A percentile compares a stretch with the other conserved stretches of the same genome.
Conservation (phyloP, 2,329 filamentous ascomycete species). For the Chaetomiaceae sp. region DNA sequence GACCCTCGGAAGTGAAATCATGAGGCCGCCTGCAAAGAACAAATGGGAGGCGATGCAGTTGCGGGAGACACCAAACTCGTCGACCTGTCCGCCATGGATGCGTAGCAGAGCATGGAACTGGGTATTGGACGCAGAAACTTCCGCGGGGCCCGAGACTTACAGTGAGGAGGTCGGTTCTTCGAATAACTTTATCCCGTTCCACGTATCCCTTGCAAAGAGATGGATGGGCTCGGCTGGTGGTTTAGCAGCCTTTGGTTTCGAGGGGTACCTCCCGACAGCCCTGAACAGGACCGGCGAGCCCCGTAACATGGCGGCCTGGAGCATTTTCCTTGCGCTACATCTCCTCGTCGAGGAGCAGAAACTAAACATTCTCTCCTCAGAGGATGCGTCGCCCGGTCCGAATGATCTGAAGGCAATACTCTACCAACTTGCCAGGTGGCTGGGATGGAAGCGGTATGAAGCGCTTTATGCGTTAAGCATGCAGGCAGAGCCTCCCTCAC, state of each 20-base stretch:
- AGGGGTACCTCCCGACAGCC: constrained; percentile 63
- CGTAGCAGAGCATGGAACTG: constrained; percentile 65
- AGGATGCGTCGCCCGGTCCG: constrained; percentile 40
- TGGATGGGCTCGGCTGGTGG: constrained; percentile 60
- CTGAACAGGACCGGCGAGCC: constrained; percentile 47
- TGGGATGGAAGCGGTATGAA: constrained; percentile 60
- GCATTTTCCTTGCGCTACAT: constrained; percentile 73
- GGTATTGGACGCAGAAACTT: constrained; percentile 51
- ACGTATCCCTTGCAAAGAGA: constrained; percentile 57
- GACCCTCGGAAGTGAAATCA: not conserved
- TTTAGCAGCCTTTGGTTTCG: constrained; percentile 44
- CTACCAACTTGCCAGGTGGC: constrained; percentile 75
- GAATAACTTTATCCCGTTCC: constrained; percentile 41
- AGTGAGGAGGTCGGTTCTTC: not conserved
- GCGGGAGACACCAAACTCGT: constrained; percentile 44
- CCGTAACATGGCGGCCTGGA: constrained; percentile 56
- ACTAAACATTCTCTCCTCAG: constrained; percentile 56
- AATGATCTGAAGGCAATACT: constrained; percentile 65
- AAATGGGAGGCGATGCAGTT: constrained; percentile 44
- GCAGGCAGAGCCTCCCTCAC: constrained; percentile 41
- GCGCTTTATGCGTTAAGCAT: constrained; percentile 49
- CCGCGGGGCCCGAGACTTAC: constrained; percentile 31
- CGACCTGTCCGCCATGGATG: constrained; percentile 53
- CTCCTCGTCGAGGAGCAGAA: constrained; percentile 87
- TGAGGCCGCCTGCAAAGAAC: constrained; percentile 15